phyloP scores from a whole-genome alignment of 1,284 basidiomycete species.

The Erythrobasidium hasegawianum region DNA sequence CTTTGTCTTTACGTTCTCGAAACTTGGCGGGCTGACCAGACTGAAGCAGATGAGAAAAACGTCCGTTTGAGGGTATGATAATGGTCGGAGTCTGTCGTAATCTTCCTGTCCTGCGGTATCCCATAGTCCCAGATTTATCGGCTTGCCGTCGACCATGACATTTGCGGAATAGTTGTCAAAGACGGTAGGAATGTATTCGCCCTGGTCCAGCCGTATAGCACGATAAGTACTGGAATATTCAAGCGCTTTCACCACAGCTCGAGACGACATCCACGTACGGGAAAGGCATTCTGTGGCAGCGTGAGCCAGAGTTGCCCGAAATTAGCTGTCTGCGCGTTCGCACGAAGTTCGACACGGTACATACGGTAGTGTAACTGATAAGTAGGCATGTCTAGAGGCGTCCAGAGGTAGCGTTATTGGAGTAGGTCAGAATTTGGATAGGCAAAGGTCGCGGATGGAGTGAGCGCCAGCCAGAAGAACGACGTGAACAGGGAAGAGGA shows the following conservation, averaged over 20 bases:
- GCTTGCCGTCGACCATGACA: conserved; percentile 98
- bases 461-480: conserved; percentile 1
- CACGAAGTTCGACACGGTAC: neutral
- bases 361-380: conserved; percentile 85
- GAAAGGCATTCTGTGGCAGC: conserved; percentile 67
- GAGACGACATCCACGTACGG: conserved; percentile 57
- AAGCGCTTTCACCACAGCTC: neutral
- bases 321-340: neutral
- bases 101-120: conserved; percentile 99
- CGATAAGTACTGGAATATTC: neutral
- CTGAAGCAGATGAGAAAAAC: conserved; percentile 99
- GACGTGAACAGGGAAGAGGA: neutral
- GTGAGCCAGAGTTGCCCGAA: neutral
- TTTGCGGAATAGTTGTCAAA: conserved; percentile 82
- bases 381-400: conserved; percentile 78
- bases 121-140: conserved; percentile 94
- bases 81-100: conserved; percentile 93
- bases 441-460: conserved; percentile 3
- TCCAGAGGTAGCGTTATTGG: neutral
- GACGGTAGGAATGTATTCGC: conserved; percentile 93
- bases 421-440: neutral
- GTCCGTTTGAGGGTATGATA: conserved; percentile 98
- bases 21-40: conserved; percentile 91
- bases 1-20: conserved; percentile 98
- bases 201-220: conserved; percentile 54